These are phyloP conservation scores for Calonectria hawksworthii DNA, from an alignment of 2,329 filamentous ascomycete genomes.

Conservation along the genomic window DNA sequence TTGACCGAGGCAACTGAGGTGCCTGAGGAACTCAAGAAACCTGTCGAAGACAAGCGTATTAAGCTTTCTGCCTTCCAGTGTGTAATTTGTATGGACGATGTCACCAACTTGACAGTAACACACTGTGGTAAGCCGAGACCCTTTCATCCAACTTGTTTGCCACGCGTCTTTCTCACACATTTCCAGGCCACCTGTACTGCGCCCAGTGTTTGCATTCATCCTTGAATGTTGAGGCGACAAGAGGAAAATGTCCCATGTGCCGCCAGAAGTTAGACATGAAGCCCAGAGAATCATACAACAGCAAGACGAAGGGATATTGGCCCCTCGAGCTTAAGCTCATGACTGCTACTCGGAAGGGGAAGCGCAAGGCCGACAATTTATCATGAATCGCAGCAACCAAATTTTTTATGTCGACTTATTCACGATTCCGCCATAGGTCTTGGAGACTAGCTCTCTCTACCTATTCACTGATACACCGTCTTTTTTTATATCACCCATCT, in stretches of 20 bases:
- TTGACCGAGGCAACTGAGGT: slow-evolving; percentile 59
- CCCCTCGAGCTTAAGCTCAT: slow-evolving; percentile 74
- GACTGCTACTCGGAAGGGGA: slow-evolving; percentile 67
- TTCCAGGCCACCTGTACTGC: slow-evolving; percentile 74
- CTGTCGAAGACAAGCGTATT: slow-evolving; percentile 62
- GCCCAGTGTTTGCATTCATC: slow-evolving; percentile 73
- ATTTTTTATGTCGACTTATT: neutral
- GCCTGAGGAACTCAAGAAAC: slow-evolving; percentile 58
- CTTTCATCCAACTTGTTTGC: neutral
- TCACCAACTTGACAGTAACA: slow-evolving; percentile 70
- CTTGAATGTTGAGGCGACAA: slow-evolving; percentile 68
- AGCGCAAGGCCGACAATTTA: slow-evolving; percentile 51
- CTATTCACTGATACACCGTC: neutral
- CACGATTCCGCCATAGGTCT: neutral
- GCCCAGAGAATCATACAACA: slow-evolving; percentile 55
- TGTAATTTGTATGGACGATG: slow-evolving; percentile 77
- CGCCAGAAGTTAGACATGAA: slow-evolving; percentile 69
- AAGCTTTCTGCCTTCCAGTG: slow-evolving; percentile 73
- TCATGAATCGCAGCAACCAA: slow-evolving; percentile 36
- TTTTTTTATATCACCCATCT: neutral
- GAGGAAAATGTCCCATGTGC: slow-evolving; percentile 74
- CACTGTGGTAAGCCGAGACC: slow-evolving; percentile 71
- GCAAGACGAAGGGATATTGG: slow-evolving; percentile 67
- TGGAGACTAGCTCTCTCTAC: neutral
- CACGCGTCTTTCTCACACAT: slow-evolving; percentile 31